Evolutionary conservation across 768 basidiomycete genomes (phyloP), one percentile per base, ranked within the genome.

Genomic region (Boletus reticulatus): DNA sequence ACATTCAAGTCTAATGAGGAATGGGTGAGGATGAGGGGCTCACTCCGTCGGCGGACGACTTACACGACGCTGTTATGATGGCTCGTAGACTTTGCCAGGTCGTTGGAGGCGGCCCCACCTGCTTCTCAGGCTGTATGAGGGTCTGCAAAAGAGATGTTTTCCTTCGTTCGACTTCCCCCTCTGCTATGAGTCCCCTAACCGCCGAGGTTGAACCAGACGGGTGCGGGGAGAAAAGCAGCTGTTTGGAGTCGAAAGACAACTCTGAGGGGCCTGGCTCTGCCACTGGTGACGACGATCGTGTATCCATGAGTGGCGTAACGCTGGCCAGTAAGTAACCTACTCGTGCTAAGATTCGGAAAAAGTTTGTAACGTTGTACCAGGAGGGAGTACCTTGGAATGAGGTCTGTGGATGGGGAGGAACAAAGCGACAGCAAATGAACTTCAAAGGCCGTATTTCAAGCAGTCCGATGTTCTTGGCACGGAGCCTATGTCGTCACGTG

Each of bases 11-110:
- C 89, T 90, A 37, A 39, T 1, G 52, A 27, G 22, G 32, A 43
- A 32, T 0, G 24, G 22, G 29, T 60, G 19, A 66, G 49, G 2
- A 56, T 48, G 13, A 54, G 50, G 31, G 13, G 8, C 17, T 38
- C 19, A 9, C 4, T 16, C 4, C n/a, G 17, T 8, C 14, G 6
- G 39, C 27, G 11, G 24, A 48, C 10, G n/a, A 36, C 80, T 48
- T 53, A 88, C 89, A 88, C 34, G 87, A 87, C 17, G 80, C 75
- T 9, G 71, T 32, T 8, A 86, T 14, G 47, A 89, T 82, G 1
- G 86, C 73, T 50, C 72, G 76, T 38, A 88, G 54, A 57, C 86
- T 83, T 37, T 70, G 42, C 49, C 75, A 58, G 19, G 76, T 51
- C 12, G 73, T 72, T 2, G 87, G 88, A 0, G 83, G 46, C 1